phyloP scores from a whole-genome alignment of 495 filamentous ascomycete species.

The Penicillium cinerascens region DNA sequence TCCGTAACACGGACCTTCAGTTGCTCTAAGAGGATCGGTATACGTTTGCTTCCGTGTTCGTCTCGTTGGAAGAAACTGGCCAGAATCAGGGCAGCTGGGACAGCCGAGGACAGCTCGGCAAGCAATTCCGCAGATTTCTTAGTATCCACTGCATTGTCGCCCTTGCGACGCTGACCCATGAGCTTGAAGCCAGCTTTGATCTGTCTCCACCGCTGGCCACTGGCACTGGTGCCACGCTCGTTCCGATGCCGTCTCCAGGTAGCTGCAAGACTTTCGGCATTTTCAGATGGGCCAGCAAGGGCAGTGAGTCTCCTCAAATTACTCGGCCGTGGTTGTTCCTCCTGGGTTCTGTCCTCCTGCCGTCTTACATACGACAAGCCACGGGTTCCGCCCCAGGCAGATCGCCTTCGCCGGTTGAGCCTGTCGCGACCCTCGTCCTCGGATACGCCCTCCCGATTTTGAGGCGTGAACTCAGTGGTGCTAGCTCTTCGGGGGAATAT shows the following conservation, averaged over 20 bases:
- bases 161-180: conserved; percentile 72
- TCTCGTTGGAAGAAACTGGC: conserved; percentile 97
- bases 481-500: conserved; percentile 66
- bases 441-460: conserved; percentile 71
- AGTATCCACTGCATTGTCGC: conserved; percentile 81
- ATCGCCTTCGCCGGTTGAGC: conserved; percentile 56
- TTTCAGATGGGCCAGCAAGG: conserved; percentile 58
- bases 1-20: conserved; percentile 84
- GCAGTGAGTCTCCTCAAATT: conserved; percentile 74
- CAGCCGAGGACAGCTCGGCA: conserved; percentile 87
- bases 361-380: conserved; percentile 52
- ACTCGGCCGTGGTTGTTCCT: conserved; percentile 61
- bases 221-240: conserved; percentile 67
- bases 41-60: conserved; percentile 90
- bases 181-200: conserved; percentile 81
- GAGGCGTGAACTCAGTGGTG: conserved; percentile 59
- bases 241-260: conserved; percentile 53
- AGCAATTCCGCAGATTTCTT: conserved; percentile 95
- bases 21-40: conserved; percentile 93
- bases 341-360: conserved; percentile 37
- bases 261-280: conserved; percentile 43
- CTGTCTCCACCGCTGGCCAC: conserved; percentile 80
- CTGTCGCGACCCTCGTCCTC: conserved; percentile 86
- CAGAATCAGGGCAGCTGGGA: conserved; percentile 86
- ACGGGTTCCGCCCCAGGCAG: conserved; percentile 53